Evolutionary conservation across 73 alveolate species (phyloP).

Genomic region (Paramecium caudatum): DNA sequence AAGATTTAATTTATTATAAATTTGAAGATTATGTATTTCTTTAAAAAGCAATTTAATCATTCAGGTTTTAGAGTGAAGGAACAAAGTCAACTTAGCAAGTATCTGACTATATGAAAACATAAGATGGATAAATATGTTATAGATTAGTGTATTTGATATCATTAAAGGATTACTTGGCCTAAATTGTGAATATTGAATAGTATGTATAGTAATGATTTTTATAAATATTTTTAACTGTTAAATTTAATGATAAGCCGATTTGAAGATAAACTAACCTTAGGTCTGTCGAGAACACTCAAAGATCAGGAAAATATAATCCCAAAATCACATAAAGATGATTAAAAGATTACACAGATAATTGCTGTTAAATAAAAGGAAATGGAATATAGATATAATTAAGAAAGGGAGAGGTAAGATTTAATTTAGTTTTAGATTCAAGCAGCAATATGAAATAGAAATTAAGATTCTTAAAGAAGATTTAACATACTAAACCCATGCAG

Average conservation of each 20-base stretch:
- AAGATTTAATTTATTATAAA: conserved; percentile 32
- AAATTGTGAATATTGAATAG: conserved; percentile 39
- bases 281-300: conserved; percentile 31
- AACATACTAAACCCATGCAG: conserved; percentile 32
- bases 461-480: conserved; percentile 57
- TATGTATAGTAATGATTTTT: conserved; percentile 31
- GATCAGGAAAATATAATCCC: conserved; percentile 35
- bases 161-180: conserved; percentile 37
- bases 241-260: too few species aligned
- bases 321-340: conserved; percentile 27
- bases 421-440: neutral
- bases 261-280: conserved; percentile 31
- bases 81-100: neutral
- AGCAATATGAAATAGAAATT: conserved; percentile 56
- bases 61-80: conserved; percentile 11
- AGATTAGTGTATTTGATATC: conserved; percentile 12
- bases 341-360: neutral
- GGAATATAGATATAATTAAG: conserved; percentile 38
- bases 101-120: neutral
- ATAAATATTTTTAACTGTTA: neutral
- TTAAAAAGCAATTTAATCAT: neutral
- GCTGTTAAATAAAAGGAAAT: conserved; percentile 25
- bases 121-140: conserved; percentile 43
- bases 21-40: conserved; percentile 44
- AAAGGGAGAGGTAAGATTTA: conserved; percentile 25